Base-by-base conservation (phyloP, 2,329 filamentous ascomycete species). In the Colletotrichum horii region DNA sequence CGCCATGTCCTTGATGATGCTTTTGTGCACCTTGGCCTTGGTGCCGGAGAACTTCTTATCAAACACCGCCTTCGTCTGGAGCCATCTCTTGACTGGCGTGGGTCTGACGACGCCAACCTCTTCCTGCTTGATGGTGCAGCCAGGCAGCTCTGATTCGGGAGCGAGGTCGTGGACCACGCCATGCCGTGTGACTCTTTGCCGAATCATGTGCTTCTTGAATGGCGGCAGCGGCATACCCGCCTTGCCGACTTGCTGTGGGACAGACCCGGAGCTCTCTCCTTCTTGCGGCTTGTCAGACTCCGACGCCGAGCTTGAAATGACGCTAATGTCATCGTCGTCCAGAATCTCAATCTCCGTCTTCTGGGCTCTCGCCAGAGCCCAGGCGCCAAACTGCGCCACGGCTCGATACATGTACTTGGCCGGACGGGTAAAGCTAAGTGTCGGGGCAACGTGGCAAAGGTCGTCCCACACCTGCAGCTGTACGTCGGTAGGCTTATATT, bases 381-480 rank as follows among this genome's bases (percentile, higher is more conserved):
- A 98, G 0, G 96, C 95, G 3, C 96, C 94, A 81, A 99, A 98
- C 79, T 98, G 96, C 0, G 97, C 94, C 68, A 98, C 92, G 2
- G 95, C 95, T 64, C 96, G 91, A 83, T 95, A 98, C 96, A 98
- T 98, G 85, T 94, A 94, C 83, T 98, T 98, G 61, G 96, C 97
- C 1, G 97, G 97, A n/a, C 93, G 91, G 0, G 96, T 98, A 83
- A 98, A 98, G 80, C 95, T 98, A n/a, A 98, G 89, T 0, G 96
- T 98, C 1, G 96, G 95, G 1, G 94, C 93, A 8, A 98, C 96
- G 82, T 98, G 96, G 80, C 97, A 98, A 4, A 98, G 87, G 80
- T 98, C 94, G 74, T 98, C 96, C 96, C 96, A 98, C 2, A 98
- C 93, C 82, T 98, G 97, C 3, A 99, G 89, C 82, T 98, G 96